A percentile compares a stretch with the other conserved stretches of the same genome.
phyloP scores from a whole-genome alignment of 2,329 filamentous ascomycete species.

The Calycina herbarum region DNA sequence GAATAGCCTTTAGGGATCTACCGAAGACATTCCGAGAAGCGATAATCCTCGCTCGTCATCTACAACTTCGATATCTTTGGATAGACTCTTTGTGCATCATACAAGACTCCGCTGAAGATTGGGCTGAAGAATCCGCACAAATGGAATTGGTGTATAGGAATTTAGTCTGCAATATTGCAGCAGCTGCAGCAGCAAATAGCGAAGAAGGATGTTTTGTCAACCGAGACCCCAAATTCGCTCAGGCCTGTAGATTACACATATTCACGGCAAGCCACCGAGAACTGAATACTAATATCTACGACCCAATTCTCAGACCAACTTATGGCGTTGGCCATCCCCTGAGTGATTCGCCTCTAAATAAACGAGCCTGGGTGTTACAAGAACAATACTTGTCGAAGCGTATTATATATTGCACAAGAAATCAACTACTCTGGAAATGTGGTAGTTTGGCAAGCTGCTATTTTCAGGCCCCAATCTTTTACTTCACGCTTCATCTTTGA shows the following conservation, averaged over 20 bases:
- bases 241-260: neutral
- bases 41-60: neutral
- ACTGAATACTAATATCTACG: neutral
- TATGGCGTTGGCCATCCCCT: neutral
- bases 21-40: neutral
- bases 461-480: neutral
- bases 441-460: neutral
- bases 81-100: neutral
- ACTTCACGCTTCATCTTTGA: neutral
- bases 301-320: neutral
- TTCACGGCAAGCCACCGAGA: too few species aligned
- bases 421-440: neutral
- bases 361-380: neutral
- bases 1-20: neutral
- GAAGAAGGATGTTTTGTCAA: neutral
- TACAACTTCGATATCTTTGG: neutral
- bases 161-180: neutral
- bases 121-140: neutral
- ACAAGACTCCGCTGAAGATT: neutral
- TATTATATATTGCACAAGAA: neutral
- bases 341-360: neutral
- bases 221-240: neutral
- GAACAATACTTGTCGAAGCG: neutral
- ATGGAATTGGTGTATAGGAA: neutral
- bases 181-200: neutral